Evolutionary conservation across 2,329 filamentous ascomycete genomes (phyloP), one percentile per base, ranked within the genome.

Genomic region (Diaporthe sp.): DNA sequence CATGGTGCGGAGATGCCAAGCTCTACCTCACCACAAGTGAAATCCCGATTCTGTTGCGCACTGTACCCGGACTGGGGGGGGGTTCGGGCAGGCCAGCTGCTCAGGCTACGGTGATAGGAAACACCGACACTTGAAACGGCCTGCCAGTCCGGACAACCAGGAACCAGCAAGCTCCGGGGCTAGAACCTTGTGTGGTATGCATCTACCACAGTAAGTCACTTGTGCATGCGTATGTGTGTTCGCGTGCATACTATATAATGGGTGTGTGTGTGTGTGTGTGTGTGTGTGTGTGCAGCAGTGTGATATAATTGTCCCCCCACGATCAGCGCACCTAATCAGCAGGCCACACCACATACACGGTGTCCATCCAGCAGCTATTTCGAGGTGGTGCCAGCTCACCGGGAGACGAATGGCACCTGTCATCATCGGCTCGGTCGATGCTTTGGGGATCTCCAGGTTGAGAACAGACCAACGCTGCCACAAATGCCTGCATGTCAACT

Each of bases 91-190:
- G 58, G 37, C 58, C 58, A 63, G 1, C n/a, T 30, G 32, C 9
- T n/a, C 56, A 59, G 35, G 35, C 35, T 39, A 15, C 42, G 61
- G 42, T 65, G 9, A 50, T 50, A 25, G 25, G 30, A 50, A 65
- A n/a, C 61, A 50, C 61, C 61, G 42, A 65, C 61, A 50, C 61
- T 65, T 65, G 61, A 65, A 65, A 65, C 61, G 61, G 47, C 61
- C 61, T 65, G 27, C 61, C 61, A 65, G 42, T 50, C 61, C 61
- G 61, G 42, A 65, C 42, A 27, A 65, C 42, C 61, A 65, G 61
- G 61, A 50, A 65, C 61, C 27, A 50, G 19, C 27, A 65, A 50
- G 61, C 61, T 65, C 61, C 61, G 61, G 61, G 30, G 42, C 27
- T 65, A 50, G 61, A 65, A 65, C 27, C 61, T 50, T 35, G 19